Base-by-base conservation (phyloP, 306 rosid genomes). In the Cercis canadensis region DNA sequence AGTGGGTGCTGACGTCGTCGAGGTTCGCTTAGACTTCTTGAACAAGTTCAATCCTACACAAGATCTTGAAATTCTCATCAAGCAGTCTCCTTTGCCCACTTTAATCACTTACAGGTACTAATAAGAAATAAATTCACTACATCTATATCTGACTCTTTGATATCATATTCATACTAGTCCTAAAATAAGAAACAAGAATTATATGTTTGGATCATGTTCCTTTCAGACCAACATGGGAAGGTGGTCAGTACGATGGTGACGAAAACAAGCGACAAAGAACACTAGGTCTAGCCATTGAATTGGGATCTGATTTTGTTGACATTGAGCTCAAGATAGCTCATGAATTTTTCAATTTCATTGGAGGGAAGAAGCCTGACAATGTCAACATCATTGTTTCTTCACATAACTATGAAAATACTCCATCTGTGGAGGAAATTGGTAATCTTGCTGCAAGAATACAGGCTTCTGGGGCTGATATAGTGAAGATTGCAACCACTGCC, bases 401-500 rank as follows among this genome's bases (percentile, higher is more conserved):
- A n/a, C 92, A 89, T 69, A 87, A 89, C 75, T 87, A 77, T 12
- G 73, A 84, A 60, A 58, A 53, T 7, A 89, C 96, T 49, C 92
- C 92, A 33, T 76, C 87, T 0, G 47, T 78, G 2, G 92, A 89
- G 73, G 88, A 84, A 61, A 56, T 89, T 29, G 83, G 87, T 8
- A 64, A 81, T 62, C 90, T 87, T 58, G 92, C 82, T 24, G 90
- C 84, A 15, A 87, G 64, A 57, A 89, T 89, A 66, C 90, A 83
- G 71, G 85, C 86, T 8, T 73, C 81, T 1, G 90, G 90, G 51
- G 88, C 92, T 51, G 90, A 89, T 60, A 61, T 89, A 11, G 96
- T 87, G 63, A 89, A 87, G 87, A 76, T 89, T 43, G 81, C 88
- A 56, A 89, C 96, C 44, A 85, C 88, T 63, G 96, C 84, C 15